Evolutionary conservation across 805 yeast species (phyloP).

Genomic region (Saturnispora besseyi): DNA sequence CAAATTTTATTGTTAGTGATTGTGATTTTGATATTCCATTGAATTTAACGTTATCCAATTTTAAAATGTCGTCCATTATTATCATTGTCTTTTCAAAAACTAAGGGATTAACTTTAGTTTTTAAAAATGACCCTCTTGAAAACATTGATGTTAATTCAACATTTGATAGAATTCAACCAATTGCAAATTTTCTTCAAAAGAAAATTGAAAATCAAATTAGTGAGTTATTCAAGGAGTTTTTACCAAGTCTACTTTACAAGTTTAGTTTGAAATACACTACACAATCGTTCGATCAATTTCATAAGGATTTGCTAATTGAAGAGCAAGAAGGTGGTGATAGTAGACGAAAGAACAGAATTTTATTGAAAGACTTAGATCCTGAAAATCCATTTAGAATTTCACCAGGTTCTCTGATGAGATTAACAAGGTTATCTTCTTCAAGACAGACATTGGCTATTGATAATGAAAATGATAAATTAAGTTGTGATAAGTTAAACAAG

Average conservation of each 20-base stretch:
- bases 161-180: slow-evolving; percentile 76
- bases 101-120: slow-evolving; percentile 79
- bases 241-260: slow-evolving; percentile 73
- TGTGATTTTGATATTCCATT: slow-evolving; percentile 71
- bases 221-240: slow-evolving; percentile 71
- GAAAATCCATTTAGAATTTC: slow-evolving; percentile 49
- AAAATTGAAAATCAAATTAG: slow-evolving; percentile 78
- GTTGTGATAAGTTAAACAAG: slow-evolving; percentile 27
- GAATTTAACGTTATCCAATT: slow-evolving; percentile 63
- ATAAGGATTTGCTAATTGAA: slow-evolving; percentile 26
- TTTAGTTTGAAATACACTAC: slow-evolving; percentile 59
- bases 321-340: slow-evolving; percentile 22
- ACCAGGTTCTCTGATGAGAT: slow-evolving; percentile 56
- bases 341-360: slow-evolving; percentile 29
- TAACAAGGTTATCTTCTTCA: slow-evolving; percentile 60
- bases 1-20: slow-evolving; percentile 55
- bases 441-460: slow-evolving; percentile 54
- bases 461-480: slow-evolving; percentile 10
- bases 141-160: slow-evolving; percentile 75
- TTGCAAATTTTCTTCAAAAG: slow-evolving; percentile 72
- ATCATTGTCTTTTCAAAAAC: slow-evolving; percentile 74
- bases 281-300: slow-evolving; percentile 30
- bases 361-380: slow-evolving; percentile 43
- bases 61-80: slow-evolving; percentile 70
- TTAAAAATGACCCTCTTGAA: slow-evolving; percentile 83